A percentile compares a stretch with the other conserved stretches of the same genome.
phyloP scores from a whole-genome alignment of 176 grass and related monocot genomes.

The Bothriochloa decipiens region DNA sequence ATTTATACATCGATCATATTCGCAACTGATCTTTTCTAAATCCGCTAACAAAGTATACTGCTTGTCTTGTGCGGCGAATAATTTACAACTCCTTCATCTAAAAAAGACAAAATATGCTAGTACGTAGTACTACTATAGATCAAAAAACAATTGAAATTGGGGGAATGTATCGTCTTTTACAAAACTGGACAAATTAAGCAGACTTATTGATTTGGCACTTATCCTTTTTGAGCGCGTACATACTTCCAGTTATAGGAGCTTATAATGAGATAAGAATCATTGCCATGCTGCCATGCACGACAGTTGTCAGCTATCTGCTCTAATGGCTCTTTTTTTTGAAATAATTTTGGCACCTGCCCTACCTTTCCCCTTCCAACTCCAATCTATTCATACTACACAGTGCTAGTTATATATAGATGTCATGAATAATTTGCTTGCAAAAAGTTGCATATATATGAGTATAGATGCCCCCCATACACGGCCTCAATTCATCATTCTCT shows the following conservation, averaged over 20 bases:
- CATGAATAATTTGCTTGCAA: slow-evolving; percentile 36
- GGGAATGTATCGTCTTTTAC: too few relatives aligned
- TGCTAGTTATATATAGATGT: background rate
- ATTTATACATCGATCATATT: background rate
- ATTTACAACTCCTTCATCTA: background rate
- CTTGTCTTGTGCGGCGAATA: background rate
- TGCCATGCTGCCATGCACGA: background rate
- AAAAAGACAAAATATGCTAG: background rate
- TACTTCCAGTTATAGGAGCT: slow-evolving; percentile 14
- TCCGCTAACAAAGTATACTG: background rate
- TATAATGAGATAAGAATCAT: slow-evolving; percentile 30
- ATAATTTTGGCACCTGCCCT: slow-evolving; percentile 26
- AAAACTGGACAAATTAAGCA: background rate
- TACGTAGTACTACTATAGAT: background rate
- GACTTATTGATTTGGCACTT: background rate
- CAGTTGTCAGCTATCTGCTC: background rate
- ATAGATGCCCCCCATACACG: slow-evolving; percentile 16
- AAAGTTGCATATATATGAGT: slow-evolving; percentile 36
- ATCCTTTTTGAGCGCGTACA: background rate
- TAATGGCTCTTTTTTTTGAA: slow-evolving; percentile 10
- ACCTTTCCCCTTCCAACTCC: slow-evolving; percentile 16
- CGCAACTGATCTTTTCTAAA: background rate
- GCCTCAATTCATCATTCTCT: slow-evolving; percentile 35
- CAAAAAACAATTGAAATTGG: background rate
- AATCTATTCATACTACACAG: slow-evolving; percentile 3